Evolutionary conservation across 2,329 filamentous ascomycete species (phyloP), one percentile per base, ranked within the genome.

Genomic region (Fusarium pilosicola): DNA sequence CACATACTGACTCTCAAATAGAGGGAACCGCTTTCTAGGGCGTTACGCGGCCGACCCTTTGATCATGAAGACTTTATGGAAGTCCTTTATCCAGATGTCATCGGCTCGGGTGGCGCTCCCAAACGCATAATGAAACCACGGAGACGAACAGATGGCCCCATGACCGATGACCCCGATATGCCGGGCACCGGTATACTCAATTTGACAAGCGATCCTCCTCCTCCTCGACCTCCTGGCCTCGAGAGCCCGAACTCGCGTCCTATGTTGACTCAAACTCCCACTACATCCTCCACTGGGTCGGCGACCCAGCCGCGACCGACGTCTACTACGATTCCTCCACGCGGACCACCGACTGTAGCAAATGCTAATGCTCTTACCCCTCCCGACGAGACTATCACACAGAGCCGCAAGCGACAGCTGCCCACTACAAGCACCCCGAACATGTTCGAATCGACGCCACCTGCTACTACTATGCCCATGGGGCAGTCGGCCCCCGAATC

Each of bases 51-150:
- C 38, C 84, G 88, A 20, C 86, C 88, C 3, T 90, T 90, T 74
- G 88, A 90, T 28, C 87, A 90, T 75, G 88, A 90, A 77, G 86
- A 89, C 42, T 90, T 84, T 78, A 89, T 90, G 86, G 88, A 90
- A 77, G 84, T 90, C 28, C 81, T 90, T 15, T 90, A 90, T 67
- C 88, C 88, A 36, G 88, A 90, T 63, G 88, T 90, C 14, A 83
- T 90, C 48, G 88, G 88, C 17, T 89, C 88, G 3, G 87, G 88
- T 28, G 88, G 88, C 59, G 88, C 88, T 2, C 88, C 88, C 2
- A 90, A 90, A 78, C 85, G 88, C 36, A 84, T 90, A 73, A 89
- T 88, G 81, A 89, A 88, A 77, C 85, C 87, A 15, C 82, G 87
- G 65, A 82, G 88, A 70, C 85, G 86, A 34, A 82, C 84, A 26